Percentiles rank a stretch among this genome's conserved stretches.
Conservation (phyloP, 2,329 filamentous ascomycete species). For the Pseudovirgaria hyperparasitica region DNA sequence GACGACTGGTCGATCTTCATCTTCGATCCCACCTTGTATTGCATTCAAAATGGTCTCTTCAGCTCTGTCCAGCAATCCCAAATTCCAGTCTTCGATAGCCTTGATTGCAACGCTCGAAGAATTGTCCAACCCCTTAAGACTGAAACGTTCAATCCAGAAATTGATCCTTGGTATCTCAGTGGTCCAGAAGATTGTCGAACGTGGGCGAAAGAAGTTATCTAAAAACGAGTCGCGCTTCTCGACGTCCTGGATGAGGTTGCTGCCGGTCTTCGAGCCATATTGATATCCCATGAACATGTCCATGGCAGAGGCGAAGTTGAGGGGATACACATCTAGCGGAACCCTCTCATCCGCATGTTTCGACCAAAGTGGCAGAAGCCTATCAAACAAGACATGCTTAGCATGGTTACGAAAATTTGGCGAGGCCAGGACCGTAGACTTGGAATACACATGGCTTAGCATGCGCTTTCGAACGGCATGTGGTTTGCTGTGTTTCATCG, state of each 20-base stretch:
- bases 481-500: constrained; percentile 43
- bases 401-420: background rate
- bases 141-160: no score
- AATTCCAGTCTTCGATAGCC: no score
- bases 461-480: constrained; percentile 61
- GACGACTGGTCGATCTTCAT: no score
- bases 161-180: constrained; percentile 2
- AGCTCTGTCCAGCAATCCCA: no score
- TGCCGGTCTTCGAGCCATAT: constrained; percentile 1
- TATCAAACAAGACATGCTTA: constrained; percentile 1
- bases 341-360: background rate
- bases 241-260: constrained; percentile 3
- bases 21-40: no score
- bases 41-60: no score
- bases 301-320: constrained; percentile 1
- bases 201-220: constrained; percentile 2
- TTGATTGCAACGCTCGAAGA: no score
- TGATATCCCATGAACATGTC: constrained; percentile 1
- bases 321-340: constrained; percentile 1
- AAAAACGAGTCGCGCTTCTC: constrained; percentile 1
- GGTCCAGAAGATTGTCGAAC: constrained; percentile 3
- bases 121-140: no score
- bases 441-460: constrained; percentile 65
- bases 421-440: constrained; percentile 53
- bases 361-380: constrained; percentile 1